Evolutionary conservation across 2,329 filamentous ascomycete genomes (phyloP).

Genomic region (Colletotrichum sp.): DNA sequence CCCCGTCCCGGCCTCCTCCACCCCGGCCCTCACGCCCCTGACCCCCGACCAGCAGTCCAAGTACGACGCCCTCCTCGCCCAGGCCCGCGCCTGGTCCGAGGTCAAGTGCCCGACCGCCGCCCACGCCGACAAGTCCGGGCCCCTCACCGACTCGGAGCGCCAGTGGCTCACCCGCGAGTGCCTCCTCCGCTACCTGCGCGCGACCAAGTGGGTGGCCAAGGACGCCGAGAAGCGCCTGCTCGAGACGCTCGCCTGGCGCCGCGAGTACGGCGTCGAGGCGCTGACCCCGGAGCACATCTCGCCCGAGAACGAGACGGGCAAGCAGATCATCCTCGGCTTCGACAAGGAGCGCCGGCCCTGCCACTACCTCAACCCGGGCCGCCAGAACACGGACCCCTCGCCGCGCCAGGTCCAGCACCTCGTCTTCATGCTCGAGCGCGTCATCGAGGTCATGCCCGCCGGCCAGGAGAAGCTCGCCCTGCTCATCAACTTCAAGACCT

Average conservation of each 20-base stretch:
- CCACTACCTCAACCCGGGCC: constrained; percentile 86
- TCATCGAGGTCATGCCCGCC: constrained; percentile 84
- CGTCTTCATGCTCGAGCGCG: constrained; percentile 93
- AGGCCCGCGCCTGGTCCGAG: constrained; percentile 73
- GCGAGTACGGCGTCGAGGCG: constrained; percentile 84
- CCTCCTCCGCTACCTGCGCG: constrained; percentile 88
- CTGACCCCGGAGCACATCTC: constrained; percentile 88
- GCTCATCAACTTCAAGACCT: constrained; percentile 89
- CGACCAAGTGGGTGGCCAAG: constrained; percentile 85
- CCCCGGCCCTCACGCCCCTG: constrained; percentile 62
- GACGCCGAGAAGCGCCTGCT: constrained; percentile 81
- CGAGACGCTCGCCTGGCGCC: constrained; percentile 83
- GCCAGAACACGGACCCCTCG: constrained; percentile 89
- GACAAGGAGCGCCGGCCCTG: constrained; percentile 87
- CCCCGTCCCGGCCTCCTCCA: constrained; percentile 62
- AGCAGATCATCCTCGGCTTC: constrained; percentile 88
- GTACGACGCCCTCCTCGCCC: constrained; percentile 77
- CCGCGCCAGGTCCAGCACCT: constrained; percentile 91
- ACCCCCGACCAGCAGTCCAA: constrained; percentile 81
- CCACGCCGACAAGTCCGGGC: constrained; percentile 60
- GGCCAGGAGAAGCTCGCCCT: constrained; percentile 87
- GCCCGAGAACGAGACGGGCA: constrained; percentile 94
- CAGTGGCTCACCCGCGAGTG: constrained; percentile 94
- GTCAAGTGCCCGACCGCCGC: constrained; percentile 57
- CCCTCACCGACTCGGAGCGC: constrained; percentile 79